Evolutionary conservation across 2,329 filamentous ascomycete species (phyloP).

Genomic region (Eutypella sp.): DNA sequence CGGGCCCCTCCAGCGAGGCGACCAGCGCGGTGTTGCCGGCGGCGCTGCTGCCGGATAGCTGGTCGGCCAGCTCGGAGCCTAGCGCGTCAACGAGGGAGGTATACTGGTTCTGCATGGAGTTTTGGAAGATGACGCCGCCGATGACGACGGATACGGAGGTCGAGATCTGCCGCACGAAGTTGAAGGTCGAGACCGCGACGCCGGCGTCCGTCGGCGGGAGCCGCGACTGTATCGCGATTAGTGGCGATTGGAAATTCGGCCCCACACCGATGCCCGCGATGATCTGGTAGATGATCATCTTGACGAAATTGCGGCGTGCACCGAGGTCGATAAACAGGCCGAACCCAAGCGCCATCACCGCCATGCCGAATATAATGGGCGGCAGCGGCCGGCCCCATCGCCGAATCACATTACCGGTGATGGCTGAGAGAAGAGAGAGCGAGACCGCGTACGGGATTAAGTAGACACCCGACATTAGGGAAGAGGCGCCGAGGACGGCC

Average conservation of each 20-base stretch:
- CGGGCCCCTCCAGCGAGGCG: conserved; percentile 34
- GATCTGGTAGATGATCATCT: conserved; percentile 57
- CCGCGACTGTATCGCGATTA: conserved; percentile 63
- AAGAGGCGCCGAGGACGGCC: conserved; percentile 56
- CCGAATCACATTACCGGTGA: conserved; percentile 52
- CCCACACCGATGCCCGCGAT: conserved; percentile 61
- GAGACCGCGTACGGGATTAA: conserved; percentile 65
- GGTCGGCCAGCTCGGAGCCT: conserved; percentile 37
- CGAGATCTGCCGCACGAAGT: conserved; percentile 64
- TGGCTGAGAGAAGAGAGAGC: conserved; percentile 58
- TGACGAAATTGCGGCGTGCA: conserved; percentile 47
- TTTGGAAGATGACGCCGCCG: conserved; percentile 76
- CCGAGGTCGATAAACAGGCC: conserved; percentile 61
- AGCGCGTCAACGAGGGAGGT: conserved; percentile 43
- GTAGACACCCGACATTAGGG: conserved; percentile 64
- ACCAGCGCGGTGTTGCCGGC: conserved; percentile 48
- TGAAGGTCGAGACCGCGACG: conserved; percentile 62
- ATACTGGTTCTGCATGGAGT: conserved; percentile 59
- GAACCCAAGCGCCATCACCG: conserved; percentile 58
- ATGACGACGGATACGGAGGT: conserved; percentile 66
- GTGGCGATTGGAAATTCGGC: conserved; percentile 63
- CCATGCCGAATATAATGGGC: conserved; percentile 54
- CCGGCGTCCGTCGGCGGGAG: conserved; percentile 60
- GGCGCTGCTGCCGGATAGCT: conserved; percentile 46
- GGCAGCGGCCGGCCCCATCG: conserved; percentile 62